Percentiles rank a stretch among this genome's conserved stretches.
Conservation (phyloP, 163 green algal genomes). For the Chlorella variabilis region DNA sequence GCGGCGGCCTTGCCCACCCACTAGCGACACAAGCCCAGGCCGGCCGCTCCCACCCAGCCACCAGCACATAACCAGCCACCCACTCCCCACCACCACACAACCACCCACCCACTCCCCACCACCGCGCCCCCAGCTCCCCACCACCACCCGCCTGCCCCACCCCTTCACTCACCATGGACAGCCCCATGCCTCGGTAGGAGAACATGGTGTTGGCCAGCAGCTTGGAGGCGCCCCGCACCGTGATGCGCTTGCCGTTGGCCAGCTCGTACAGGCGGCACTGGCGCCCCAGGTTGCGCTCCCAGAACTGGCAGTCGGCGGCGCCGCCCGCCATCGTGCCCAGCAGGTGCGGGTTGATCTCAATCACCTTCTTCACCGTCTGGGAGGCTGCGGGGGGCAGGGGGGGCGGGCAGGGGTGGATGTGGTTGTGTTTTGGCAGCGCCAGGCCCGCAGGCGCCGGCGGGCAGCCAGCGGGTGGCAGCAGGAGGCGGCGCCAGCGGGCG, state of each 20-base stretch:
- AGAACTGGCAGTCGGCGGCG: slow-evolving; percentile 99
- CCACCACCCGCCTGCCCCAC: too few species aligned
- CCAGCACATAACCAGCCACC: not conserved
- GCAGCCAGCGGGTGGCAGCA: too few species aligned
- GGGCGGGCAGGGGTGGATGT: too few species aligned
- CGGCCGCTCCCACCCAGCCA: not conserved
- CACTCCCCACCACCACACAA: too few species aligned
- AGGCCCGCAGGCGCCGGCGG: too few species aligned
- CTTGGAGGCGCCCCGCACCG: slow-evolving; percentile 96
- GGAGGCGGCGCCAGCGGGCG: too few species aligned
- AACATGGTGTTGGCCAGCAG: slow-evolving; percentile 98
- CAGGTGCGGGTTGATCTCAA: slow-evolving; percentile 99
- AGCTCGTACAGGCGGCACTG: slow-evolving; percentile 98
- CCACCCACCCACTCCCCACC: too few species aligned
- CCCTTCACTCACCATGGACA: slow-evolving; percentile 95
- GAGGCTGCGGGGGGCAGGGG: slow-evolving; percentile 70
- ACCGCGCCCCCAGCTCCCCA: too few species aligned
- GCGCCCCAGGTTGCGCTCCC: slow-evolving; percentile 95
- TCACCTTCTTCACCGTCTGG: slow-evolving; percentile 99
- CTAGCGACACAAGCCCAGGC: not conserved
- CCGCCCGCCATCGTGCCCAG: slow-evolving; percentile 99
- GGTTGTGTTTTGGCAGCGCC: too few species aligned
- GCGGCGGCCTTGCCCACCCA: not conserved
- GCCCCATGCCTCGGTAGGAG: slow-evolving; percentile 95
- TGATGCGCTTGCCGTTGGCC: slow-evolving; percentile 95